Base-by-base conservation (phyloP, 1,284 basidiomycete genomes). In the Apiotrichum mycotoxinovorans region DNA sequence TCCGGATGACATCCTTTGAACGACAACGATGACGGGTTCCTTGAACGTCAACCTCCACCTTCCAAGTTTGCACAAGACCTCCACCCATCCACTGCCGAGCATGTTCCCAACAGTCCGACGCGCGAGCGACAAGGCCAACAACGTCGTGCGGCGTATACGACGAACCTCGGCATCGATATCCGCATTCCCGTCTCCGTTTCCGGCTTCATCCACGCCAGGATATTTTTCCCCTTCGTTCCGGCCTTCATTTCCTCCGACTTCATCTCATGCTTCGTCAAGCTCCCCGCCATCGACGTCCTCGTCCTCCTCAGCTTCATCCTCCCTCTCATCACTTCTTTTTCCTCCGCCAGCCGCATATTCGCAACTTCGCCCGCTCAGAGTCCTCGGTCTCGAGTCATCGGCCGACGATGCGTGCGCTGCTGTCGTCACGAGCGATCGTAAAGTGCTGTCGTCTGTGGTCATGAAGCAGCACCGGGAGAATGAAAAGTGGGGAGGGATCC, bases 321-420 rank as follows among this genome's bases (percentile, higher is more conserved):
- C 37, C 17, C 22, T 46, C 35, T 27, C 51, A n/a, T 20, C 17
- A 44, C 47, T 8, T 30, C 18, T 41, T 20, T 30, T 30, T 12
- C 30, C 30, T 12, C 30, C 30, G 30, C 30, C 30, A 12, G 5
- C 30, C 5, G 30, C 30, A 12, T 30, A 30, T 30, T 5, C 30
- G 7, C 5, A 30, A 5, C 5, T 30, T n/a, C 62, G 58, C n/a
- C 61, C 70, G 7, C 60, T 77, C 17, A 65, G 83, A 2, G 85
- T 95, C 2, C 84, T 96, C 17, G 91, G 86, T 1, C 74, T 96
- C 37, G 81, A 82, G 64, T 79, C 87, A 1, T 91, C 89, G 14
- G 91, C 91, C 8, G 92, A 96, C 74, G 92, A 95, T 71, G 88
- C 90, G 1, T 93, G 90, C 67, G 89, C 86, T 18, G 87, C 91